A percentile compares a stretch with the other conserved stretches of the same genome.
These are phyloP conservation scores for Pulicaria dysenterica DNA, from an alignment of 129 eudicot species.

Conservation along the genomic window DNA sequence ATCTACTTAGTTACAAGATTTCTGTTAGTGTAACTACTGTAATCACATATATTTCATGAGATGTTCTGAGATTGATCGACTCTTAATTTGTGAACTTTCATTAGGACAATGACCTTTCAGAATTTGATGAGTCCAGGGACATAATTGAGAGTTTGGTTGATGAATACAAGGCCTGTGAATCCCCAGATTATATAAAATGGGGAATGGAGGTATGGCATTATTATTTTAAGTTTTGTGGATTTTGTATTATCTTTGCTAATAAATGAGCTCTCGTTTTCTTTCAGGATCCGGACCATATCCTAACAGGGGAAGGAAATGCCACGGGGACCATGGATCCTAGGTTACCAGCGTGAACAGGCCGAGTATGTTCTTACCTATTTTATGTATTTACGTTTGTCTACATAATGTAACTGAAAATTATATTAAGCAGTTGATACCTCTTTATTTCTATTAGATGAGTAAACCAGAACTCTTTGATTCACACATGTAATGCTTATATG, in stretches of 20 bases:
- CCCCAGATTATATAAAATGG: constrained; percentile 98
- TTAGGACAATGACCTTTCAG: constrained; percentile 95
- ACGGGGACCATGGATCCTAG: constrained; percentile 82
- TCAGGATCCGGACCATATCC: constrained; percentile 80
- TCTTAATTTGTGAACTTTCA: constrained; percentile 28
- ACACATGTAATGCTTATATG: too few species aligned
- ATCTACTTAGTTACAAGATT: not conserved
- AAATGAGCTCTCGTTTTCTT: constrained; percentile 8
- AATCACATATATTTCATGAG: constrained; percentile 15
- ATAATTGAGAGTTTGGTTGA: constrained; percentile 97
- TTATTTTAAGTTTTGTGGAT: not conserved
- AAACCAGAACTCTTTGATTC: too few species aligned
- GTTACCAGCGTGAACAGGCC: constrained; percentile 51
- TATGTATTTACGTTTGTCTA: not conserved
- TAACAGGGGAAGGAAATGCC: constrained; percentile 89
- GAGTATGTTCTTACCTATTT: constrained; percentile 28
- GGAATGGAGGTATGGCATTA: constrained; percentile 85
- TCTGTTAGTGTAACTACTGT: constrained; percentile 1
- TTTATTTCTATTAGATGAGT: too few species aligned
- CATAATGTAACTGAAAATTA: not conserved
- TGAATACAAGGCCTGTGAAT: constrained; percentile 97
- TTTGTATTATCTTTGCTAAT: not conserved
- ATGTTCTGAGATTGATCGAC: not conserved
- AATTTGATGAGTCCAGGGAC: constrained; percentile 93
- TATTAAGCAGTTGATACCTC: not conserved